Evolutionary conservation across 345 rosid genomes (phyloP).

Genomic region (Bretschneidera sinensis): DNA sequence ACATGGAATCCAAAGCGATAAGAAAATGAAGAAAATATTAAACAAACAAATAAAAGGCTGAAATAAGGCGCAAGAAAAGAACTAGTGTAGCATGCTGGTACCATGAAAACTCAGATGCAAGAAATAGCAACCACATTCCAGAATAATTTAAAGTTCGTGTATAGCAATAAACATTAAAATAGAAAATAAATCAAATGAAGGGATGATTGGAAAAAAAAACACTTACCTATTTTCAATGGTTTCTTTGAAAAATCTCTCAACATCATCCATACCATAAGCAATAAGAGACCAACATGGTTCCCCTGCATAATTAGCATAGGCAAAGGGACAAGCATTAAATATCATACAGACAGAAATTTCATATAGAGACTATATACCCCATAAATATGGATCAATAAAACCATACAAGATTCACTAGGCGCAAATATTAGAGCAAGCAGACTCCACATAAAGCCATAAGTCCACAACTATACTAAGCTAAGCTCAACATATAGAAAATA

Average conservation of each 20-base stretch:
- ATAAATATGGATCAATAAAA: no score
- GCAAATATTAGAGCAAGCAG: background rate
- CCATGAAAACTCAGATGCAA: no score
- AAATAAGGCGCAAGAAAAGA: no score
- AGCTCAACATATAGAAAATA: background rate
- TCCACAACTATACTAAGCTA: background rate
- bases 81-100: no score
- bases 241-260: conserved; percentile 78
- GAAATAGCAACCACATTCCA: no score
- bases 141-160: no score
- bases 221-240: conserved; percentile 80
- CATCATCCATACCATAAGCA: conserved; percentile 56
- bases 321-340: background rate
- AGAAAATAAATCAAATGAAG: background rate
- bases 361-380: background rate
- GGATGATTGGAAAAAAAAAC: conserved; percentile 19
- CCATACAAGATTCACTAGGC: background rate
- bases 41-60: no score
- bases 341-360: no score
- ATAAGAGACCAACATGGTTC: conserved; percentile 79
- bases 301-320: conserved; percentile 41
- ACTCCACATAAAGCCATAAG: background rate
- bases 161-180: no score
- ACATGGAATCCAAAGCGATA: no score
- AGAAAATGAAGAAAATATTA: no score